These are phyloP conservation scores for Theobroma cacao DNA, from an alignment of 345 rosid species.

Conservation along the genomic window DNA sequence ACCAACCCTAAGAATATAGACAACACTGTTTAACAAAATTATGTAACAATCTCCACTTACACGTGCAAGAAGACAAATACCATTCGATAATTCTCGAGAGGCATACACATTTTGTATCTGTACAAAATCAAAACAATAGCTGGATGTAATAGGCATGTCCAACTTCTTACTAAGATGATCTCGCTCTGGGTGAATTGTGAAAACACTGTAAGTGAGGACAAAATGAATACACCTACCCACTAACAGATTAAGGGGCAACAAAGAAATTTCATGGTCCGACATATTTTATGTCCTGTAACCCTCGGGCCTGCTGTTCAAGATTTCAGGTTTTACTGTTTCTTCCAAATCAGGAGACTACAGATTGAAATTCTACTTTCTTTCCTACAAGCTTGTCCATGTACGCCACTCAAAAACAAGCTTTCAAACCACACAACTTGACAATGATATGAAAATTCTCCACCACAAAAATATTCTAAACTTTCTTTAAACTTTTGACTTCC, in stretches of 20 bases:
- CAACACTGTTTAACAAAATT: neutral
- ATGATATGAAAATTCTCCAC: neutral
- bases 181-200: neutral
- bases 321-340: neutral
- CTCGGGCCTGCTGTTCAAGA: neutral
- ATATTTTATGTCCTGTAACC: too few species aligned
- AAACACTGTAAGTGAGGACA: neutral
- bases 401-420: neutral
- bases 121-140: neutral
- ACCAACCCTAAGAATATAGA: neutral
- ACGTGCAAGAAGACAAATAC: neutral
- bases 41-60: neutral
- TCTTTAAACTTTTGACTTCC: neutral
- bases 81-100: neutral
- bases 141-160: neutral
- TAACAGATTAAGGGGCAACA: neutral
- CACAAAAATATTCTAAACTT: neutral
- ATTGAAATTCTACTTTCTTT: neutral
- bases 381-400: neutral
- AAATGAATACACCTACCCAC: neutral
- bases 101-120: neutral
- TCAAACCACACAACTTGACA: neutral
- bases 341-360: neutral
- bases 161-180: neutral
- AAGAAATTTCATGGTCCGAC: neutral